Evolutionary conservation across 208 protist species (phyloP).

Genomic region (Vickermania ingenoplastis): DNA sequence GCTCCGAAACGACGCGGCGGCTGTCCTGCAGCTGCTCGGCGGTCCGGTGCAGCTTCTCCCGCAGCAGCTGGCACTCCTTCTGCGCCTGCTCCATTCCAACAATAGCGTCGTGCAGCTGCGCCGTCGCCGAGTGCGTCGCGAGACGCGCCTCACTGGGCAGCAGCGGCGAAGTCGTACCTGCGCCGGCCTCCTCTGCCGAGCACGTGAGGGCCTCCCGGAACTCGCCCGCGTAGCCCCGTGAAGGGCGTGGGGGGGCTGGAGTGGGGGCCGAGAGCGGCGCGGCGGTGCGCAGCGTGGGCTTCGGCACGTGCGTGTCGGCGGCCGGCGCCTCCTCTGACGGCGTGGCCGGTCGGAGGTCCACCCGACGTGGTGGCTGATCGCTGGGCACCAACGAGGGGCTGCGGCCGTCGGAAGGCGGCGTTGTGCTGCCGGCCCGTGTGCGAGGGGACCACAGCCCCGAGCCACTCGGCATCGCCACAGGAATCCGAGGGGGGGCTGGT

Average conservation of each 20-base stretch:
- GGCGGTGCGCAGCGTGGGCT: neutral
- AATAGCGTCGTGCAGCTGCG: slow-evolving; percentile 48
- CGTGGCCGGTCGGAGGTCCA: neutral
- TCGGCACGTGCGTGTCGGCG: neutral
- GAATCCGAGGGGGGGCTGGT: neutral
- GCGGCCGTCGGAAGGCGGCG: neutral
- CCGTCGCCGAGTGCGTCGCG: slow-evolving; percentile 11
- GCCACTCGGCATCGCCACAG: neutral
- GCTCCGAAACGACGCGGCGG: slow-evolving; percentile 56
- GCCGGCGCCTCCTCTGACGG: neutral
- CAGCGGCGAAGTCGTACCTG: neutral
- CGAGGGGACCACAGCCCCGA: too few species aligned
- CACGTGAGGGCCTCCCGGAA: neutral
- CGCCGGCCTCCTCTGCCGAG: neutral
- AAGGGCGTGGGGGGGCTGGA: too few species aligned
- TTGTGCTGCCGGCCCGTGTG: neutral
- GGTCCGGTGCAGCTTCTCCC: slow-evolving; percentile 15
- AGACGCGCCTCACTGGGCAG: neutral
- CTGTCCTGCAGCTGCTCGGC: slow-evolving; percentile 47
- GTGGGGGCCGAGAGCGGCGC: neutral
- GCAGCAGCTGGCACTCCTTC: slow-evolving; percentile 52
- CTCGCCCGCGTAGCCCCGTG: neutral
- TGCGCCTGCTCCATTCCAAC: slow-evolving; percentile 46
- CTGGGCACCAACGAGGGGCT: neutral
- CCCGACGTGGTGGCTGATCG: neutral